Percentiles rank a stretch among this genome's conserved stretches.
These are phyloP conservation scores for Colletotrichum lini DNA, from an alignment of 2,329 filamentous ascomycete species.

Conservation along the genomic window DNA sequence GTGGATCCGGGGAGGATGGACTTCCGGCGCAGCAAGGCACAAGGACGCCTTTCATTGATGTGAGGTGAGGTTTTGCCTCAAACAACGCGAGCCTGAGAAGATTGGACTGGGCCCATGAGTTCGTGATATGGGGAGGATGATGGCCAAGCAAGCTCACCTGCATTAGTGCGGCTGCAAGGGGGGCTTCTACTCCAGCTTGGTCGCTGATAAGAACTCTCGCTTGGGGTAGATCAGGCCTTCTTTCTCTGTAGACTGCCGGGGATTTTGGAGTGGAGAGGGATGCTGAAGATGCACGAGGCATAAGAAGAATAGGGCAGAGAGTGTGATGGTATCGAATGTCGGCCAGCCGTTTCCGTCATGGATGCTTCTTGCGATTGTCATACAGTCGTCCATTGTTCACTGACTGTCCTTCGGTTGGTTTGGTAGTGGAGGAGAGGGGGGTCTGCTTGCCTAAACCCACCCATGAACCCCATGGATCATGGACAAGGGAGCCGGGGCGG, in stretches of 20 bases:
- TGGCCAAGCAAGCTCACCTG: constrained; percentile 30
- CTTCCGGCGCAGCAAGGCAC: background rate
- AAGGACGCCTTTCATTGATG: background rate
- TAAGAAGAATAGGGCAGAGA: background rate
- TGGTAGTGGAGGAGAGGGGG: background rate
- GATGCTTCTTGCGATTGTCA: background rate
- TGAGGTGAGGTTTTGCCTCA: background rate
- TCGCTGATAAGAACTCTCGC: constrained; percentile 25
- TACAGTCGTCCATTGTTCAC: background rate
- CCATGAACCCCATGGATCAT: background rate
- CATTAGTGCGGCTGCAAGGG: constrained; percentile 39
- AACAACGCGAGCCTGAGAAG: background rate
- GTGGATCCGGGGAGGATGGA: constrained; percentile 4
- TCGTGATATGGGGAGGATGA: constrained; percentile 9
- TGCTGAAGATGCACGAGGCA: background rate
- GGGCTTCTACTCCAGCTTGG: constrained; percentile 4
- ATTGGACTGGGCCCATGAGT: background rate
- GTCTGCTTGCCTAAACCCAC: background rate
- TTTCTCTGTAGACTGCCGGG: background rate
- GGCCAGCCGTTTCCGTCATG: no score
- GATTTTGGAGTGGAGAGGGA: background rate
- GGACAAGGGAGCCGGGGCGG: constrained; percentile 17
- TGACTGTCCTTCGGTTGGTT: constrained; percentile 3
- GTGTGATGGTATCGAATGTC: background rate
- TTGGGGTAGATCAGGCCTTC: no score